Base-by-base conservation (phyloP, 345 rosid genomes). In the Gossypium raimondii region DNA sequence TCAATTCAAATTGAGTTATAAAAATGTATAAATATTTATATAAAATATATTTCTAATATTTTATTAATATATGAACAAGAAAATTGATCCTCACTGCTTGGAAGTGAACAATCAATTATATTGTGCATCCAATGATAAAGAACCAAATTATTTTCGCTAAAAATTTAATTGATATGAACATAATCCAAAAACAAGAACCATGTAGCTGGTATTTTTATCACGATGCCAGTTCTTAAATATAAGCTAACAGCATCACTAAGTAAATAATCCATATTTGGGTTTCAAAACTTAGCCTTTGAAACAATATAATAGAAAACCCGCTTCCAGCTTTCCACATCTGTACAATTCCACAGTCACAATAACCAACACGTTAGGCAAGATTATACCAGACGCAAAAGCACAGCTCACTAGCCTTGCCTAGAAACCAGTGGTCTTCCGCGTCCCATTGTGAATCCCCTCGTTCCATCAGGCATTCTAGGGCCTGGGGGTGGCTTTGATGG, bases 391-490 rank as follows among this genome's bases (percentile, higher is more conserved):
- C 45, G 75, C 73, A 58, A 34, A 34, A 24, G 67, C 67, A 73
- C 72, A 69, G 11, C 56, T 45, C 24, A 70, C 47, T 74, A 78
- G 24, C 52, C 81, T 56, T 74, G 78, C 38, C 78, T 72, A 2
- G 81, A 53, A 29, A 67, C 55, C 6, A 64, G 84, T 73, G 86
- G 89, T 78, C 88, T 83, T 52, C 98, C 97, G n/a, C 98, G 91
- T 51, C 98, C 98, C 91, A 88, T 84, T 7, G 95, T 76, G 79
- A 94, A 95, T 70, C 99, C 99, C 77, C 93, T 85, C 47, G 94
- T 95, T 79, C 99, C 99, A 80, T 95, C 98, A 2, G 99, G 99
- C 98, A 94, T 94, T 85, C 76, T 92, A n/a, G 98, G 98, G 52
- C 98, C 98, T 0, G 97, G 96, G 14, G 97, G 96, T 57, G 90